Evolutionary conservation across 2,329 filamentous ascomycete species (phyloP).

Genomic region (Stemphylium beticola): DNA sequence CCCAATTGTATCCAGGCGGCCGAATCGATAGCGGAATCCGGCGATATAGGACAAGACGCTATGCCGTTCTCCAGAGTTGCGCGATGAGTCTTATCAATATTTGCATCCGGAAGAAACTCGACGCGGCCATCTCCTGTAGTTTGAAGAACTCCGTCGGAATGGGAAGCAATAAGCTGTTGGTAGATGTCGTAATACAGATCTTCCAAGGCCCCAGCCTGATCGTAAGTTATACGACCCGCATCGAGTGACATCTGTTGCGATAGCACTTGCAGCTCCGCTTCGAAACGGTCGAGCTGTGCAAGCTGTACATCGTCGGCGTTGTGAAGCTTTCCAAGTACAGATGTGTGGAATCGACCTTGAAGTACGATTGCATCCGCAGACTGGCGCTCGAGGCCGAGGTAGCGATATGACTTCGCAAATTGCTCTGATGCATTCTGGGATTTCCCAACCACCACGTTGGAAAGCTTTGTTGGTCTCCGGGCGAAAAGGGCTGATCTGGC

Average conservation of each 20-base stretch:
- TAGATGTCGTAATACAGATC: constrained; percentile 32
- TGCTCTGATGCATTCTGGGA: constrained; percentile 19
- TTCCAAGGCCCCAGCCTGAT: constrained; percentile 38
- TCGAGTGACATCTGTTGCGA: constrained; percentile 46
- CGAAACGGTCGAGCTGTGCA: constrained; percentile 49
- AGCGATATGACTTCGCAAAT: constrained; percentile 32
- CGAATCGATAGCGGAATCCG: constrained; percentile 37
- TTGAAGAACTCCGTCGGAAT: constrained; percentile 23
- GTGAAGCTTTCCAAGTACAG: constrained; percentile 37
- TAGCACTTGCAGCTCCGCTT: constrained; percentile 48
- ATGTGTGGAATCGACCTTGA: constrained; percentile 36
- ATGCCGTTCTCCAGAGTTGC: constrained; percentile 31
- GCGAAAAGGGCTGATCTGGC: constrained; percentile 44
- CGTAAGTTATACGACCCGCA: constrained; percentile 40
- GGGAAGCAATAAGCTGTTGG: constrained; percentile 29
- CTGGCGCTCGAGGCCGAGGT: constrained; percentile 33
- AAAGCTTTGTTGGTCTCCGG: constrained; percentile 42
- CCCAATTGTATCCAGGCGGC: constrained; percentile 77
- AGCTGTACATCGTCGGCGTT: constrained; percentile 47
- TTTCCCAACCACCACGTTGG: constrained; percentile 10
- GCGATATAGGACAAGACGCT: constrained; percentile 11
- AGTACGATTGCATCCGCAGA: constrained; percentile 32
- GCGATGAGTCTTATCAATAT: constrained; percentile 42
- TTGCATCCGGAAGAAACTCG: constrained; percentile 15
- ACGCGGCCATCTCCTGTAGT: constrained; percentile 4